Evolutionary conservation across 345 rosid species (phyloP), one percentile per base, ranked within the genome.

Genomic region (Citrus unshiu): DNA sequence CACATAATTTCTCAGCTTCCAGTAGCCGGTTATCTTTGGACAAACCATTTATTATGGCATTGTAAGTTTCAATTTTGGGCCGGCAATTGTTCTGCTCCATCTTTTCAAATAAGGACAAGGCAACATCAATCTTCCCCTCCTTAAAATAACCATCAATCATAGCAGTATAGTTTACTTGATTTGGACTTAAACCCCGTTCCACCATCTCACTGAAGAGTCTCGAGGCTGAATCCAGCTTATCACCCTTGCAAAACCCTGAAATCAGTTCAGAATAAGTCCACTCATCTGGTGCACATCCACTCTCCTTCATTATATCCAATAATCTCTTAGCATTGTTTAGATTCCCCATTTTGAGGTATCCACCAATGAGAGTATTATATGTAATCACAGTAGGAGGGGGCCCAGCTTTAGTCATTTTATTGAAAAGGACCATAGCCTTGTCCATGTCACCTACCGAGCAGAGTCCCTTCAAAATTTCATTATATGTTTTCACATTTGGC

Each of bases 191-290:
- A 74, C 90, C 91, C 46, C 57, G 64, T 68, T 82, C 79, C 77
- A 81, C 73, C 93, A 90, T 80, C 67, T 88, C 90, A 40, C 60
- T 7, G 75, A 91, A 85, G 80, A 86, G 63, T 56, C 57, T 61
- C 14, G 78, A 78, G 43, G 93, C 95, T 21, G 37, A 62, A 81
- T 86, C 88, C 77, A 87, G 74, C 80, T 83, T 87, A 34, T 89
- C 88, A 63, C 78, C 79, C 80, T 80, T 85, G 83, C 89, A 91
- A 80, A 87, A 85, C 43, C 95, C 95, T 27, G 85, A 83, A 80
- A 89, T 88, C 75, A 91, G 88, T 81, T 88, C 89, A 76, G 90
- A 81, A 77, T 86, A 90, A 59, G 93, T 90, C 88, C 89, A 85
- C 77, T 83, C 83, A 84, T 91, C 91, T 25, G 95, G 92, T 60